Conservation (phyloP, 768 basidiomycete genomes). For the Antrodiella citrinella region DNA sequence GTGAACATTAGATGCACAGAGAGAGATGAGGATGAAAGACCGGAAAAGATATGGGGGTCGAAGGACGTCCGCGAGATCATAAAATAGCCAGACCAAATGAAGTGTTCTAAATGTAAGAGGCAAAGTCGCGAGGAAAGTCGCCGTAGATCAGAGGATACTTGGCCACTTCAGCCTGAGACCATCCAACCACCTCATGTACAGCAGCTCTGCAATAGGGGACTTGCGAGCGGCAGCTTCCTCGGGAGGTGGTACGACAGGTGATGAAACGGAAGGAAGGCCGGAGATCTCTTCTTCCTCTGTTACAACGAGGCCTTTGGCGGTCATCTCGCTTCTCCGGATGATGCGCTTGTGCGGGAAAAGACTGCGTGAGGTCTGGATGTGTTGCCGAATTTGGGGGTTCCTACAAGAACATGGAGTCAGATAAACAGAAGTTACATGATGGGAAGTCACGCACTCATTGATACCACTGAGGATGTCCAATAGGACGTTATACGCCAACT, state of each 20-base stretch:
- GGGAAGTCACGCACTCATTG: slow-evolving; percentile 62
- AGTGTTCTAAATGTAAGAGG: too few relatives aligned
- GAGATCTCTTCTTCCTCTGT: slow-evolving; percentile 74
- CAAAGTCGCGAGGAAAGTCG: too few relatives aligned
- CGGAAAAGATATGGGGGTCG: too few relatives aligned
- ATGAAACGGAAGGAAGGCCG: slow-evolving; percentile 32
- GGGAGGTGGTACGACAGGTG: slow-evolving; percentile 20
- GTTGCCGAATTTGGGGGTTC: slow-evolving; percentile 68
- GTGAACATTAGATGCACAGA: too few relatives aligned
- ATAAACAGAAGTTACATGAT: slow-evolving; percentile 7
- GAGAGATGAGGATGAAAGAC: too few relatives aligned
- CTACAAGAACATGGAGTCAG: slow-evolving; percentile 30
- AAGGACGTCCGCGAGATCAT: too few relatives aligned
- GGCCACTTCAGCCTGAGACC: slow-evolving; percentile 90
- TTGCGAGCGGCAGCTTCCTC: slow-evolving; percentile 40
- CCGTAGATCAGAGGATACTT: slow-evolving; percentile 52
- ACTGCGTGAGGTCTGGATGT: slow-evolving; percentile 72
- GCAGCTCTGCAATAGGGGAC: slow-evolving; percentile 88
- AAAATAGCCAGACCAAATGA: too few relatives aligned
- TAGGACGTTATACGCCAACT: slow-evolving; percentile 79
- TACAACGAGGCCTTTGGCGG: slow-evolving; percentile 72
- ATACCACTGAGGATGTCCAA: slow-evolving; percentile 87
- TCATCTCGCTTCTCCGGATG: slow-evolving; percentile 79
- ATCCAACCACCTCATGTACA: slow-evolving; percentile 97
- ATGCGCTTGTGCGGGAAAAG: slow-evolving; percentile 79